Base-by-base conservation (phyloP, 805 yeast species). In the Pichia scutulata region DNA sequence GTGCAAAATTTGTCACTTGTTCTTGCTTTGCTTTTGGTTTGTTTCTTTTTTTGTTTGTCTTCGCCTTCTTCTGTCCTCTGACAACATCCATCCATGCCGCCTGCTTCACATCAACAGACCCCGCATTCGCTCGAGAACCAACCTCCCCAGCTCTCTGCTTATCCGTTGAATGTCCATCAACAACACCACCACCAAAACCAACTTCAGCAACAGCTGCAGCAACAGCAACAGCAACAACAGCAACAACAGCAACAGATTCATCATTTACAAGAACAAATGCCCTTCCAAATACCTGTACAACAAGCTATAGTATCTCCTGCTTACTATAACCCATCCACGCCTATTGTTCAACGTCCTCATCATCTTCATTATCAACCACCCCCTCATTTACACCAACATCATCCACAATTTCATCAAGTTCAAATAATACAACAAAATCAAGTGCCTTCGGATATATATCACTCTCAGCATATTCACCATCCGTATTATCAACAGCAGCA, bases 221-320 rank as follows among this genome's bases (percentile, higher is more conserved):
- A 26, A 16, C 55, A 44, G 41, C 50, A 43, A 39, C 49, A 40
- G 33, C 45, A 24, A 4, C 48, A 44, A 23, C 47, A 33, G 22
- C 47, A 48, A 39, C 49, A 44, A 41, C 53, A 41, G 23, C 43
- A 42, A 9, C 53, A 39, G 16, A 53, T 18, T 12, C 53, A 21
- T 10, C 45, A 39, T 13, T 42, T 13, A 8, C 49, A 21, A 5
- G 23, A 18, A 7, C 43, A 24, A 4, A 18, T 22, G 30, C 23
- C 30, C 5, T 22, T 13, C 1, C 43, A 41, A 4, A 33, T 33
- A 2, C 37, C 43, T 9, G 18, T 5, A 40, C 41, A 39, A 40
- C 42, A 41, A 41, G 43, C 10, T n/a, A 25, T 41, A 33, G 2
- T 33, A 10, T 6, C 37, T 7, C 37, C 37, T 5, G 18, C 4